These are phyloP conservation scores for Xylariales sp. DNA, from an alignment of 2,329 filamentous ascomycete species.

Conservation along the genomic window DNA sequence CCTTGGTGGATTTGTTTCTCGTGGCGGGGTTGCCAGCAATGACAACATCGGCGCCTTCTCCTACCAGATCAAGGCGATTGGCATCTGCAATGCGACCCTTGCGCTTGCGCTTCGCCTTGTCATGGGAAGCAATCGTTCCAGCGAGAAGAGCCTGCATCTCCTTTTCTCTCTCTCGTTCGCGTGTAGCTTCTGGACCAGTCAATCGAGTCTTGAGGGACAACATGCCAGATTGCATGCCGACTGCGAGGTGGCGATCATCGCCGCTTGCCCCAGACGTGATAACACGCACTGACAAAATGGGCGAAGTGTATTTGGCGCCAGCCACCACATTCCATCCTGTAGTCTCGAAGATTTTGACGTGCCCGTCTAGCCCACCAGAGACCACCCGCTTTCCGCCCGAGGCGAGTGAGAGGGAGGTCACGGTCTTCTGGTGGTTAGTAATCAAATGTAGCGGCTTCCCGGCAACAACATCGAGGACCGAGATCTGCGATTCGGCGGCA, in stretches of 20 bases:
- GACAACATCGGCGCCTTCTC: slow-evolving; percentile 82
- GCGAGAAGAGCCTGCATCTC: slow-evolving; percentile 80
- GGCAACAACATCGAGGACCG: slow-evolving; percentile 87
- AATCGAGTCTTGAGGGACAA: slow-evolving; percentile 86
- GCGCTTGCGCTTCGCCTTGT: slow-evolving; percentile 66
- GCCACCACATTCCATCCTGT: slow-evolving; percentile 94
- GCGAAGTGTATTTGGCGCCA: slow-evolving; percentile 87
- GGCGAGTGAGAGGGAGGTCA: slow-evolving; percentile 80
- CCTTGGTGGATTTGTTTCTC: slow-evolving; percentile 32
- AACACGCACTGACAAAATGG: slow-evolving; percentile 79
- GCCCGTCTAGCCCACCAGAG: slow-evolving; percentile 86
- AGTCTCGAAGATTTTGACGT: slow-evolving; percentile 96
- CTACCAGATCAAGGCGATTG: slow-evolving; percentile 69
- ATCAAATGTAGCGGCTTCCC: slow-evolving; percentile 83
- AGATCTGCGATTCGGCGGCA: slow-evolving; percentile 79
- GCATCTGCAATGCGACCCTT: slow-evolving; percentile 48
- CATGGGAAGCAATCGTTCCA: slow-evolving; percentile 74
- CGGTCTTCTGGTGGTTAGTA: slow-evolving; percentile 95
- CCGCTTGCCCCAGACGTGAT: slow-evolving; percentile 62
- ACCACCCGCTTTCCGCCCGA: slow-evolving; percentile 78
- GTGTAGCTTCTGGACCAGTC: slow-evolving; percentile 73
- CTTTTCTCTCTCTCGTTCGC: slow-evolving; percentile 71
- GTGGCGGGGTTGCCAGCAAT: slow-evolving; percentile 64
- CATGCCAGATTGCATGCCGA: slow-evolving; percentile 93
- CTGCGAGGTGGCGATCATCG: slow-evolving; percentile 88